A percentile compares a stretch with the other conserved stretches of the same genome.
Conservation (phyloP, 192 early-diverging fungal genomes). For the Geranomyces variabilis region DNA sequence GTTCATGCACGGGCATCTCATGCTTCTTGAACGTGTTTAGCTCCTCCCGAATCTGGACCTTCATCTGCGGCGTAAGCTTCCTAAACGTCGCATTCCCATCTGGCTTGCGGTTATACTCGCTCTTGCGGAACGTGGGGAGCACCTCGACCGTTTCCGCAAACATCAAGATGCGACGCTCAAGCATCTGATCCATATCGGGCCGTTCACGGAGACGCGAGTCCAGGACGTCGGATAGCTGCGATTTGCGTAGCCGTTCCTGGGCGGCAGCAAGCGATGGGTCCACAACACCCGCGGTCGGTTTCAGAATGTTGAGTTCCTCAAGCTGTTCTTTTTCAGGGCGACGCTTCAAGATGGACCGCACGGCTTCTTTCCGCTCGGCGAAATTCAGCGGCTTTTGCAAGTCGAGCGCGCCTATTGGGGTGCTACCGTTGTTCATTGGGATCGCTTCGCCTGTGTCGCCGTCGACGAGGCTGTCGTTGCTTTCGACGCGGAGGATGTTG, state of each 20-base stretch:
- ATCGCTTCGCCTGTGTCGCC: not conserved
- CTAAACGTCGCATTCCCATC: slow-evolving; percentile 79
- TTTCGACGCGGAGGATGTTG: slow-evolving; percentile 53
- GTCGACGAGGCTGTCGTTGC: slow-evolving; percentile 20
- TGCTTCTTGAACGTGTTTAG: slow-evolving; percentile 91
- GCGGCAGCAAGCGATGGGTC: slow-evolving; percentile 48
- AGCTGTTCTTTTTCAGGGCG: slow-evolving; percentile 54
- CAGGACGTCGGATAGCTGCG: slow-evolving; percentile 50
- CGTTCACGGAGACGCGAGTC: slow-evolving; percentile 51
- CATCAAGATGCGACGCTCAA: slow-evolving; percentile 37
- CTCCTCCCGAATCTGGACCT: slow-evolving; percentile 88
- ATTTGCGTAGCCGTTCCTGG: slow-evolving; percentile 47
- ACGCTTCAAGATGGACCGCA: slow-evolving; percentile 55
- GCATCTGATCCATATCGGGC: slow-evolving; percentile 51
- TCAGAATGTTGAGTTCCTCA: slow-evolving; percentile 58
- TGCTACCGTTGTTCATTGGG: not conserved
- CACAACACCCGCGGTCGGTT: slow-evolving; percentile 33
- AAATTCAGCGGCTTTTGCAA: slow-evolving; percentile 40
- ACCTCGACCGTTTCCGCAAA: slow-evolving; percentile 64
- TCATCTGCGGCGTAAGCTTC: slow-evolving; percentile 81
- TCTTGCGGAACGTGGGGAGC: slow-evolving; percentile 61
- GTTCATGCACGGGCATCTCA: slow-evolving; percentile 71
- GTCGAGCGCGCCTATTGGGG: slow-evolving; percentile 17
- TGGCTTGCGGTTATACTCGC: slow-evolving; percentile 88
- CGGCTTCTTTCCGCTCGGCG: slow-evolving; percentile 35